Conservation (phyloP, 208 protist species). For the Wallacemonas rigidus region DNA sequence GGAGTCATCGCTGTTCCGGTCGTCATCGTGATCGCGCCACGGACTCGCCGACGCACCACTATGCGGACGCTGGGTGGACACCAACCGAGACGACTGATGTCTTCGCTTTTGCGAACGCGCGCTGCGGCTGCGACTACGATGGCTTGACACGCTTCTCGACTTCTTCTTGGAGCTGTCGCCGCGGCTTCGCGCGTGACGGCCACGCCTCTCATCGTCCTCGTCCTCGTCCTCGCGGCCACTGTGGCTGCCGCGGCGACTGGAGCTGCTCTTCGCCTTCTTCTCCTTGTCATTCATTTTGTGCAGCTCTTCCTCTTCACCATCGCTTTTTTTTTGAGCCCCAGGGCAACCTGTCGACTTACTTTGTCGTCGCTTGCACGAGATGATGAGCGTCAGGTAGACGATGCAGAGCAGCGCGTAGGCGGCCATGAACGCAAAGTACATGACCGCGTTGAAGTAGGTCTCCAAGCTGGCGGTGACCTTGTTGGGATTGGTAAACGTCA, state of each 20-base stretch:
- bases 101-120: no score
- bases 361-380: constrained; percentile 24
- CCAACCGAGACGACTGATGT: no score
- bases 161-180: no score
- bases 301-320: no score
- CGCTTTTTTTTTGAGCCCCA: no score
- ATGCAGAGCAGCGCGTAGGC: constrained; percentile 32
- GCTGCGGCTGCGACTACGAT: no score
- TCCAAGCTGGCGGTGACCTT: constrained; percentile 29
- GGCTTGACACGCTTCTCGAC: no score
- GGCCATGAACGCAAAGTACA: constrained; percentile 44
- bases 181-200: not conserved
- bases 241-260: not conserved
- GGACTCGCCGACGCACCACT: no score
- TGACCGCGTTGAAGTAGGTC: constrained; percentile 34
- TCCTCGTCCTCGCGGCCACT: not conserved
- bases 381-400: constrained; percentile 36
- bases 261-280: not conserved
- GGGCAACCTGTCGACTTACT: no score
- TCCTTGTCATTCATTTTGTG: no score
- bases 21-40: not conserved
- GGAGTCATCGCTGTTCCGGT: not conserved
- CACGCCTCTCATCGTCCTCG: not conserved
- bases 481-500: constrained; percentile 32
- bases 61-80: no score